Base-by-base conservation (phyloP, 2,329 filamentous ascomycete genomes). In the Diplodia intermedia region DNA sequence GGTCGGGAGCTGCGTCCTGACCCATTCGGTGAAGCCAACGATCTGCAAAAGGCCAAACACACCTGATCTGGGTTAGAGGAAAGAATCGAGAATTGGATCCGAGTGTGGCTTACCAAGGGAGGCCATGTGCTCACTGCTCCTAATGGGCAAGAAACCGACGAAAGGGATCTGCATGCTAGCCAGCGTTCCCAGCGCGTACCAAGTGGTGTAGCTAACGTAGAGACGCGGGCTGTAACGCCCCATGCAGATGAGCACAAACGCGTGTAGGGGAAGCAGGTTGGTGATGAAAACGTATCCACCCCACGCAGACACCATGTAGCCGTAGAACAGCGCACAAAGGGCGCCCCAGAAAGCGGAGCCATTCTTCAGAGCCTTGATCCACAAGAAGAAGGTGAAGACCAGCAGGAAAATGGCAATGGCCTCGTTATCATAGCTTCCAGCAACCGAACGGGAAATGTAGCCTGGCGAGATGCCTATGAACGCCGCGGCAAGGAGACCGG, bases 281-380 rank as follows among this genome's bases (percentile, higher is more conserved):
- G 96, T 99, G 78, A 99, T 99, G 87, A 99, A 99, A 76, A 97
- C 95, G 80, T 99, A 99, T 77, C 95, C 95, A 86, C 95, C 95
- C 95, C 95, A 99, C 20, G 96, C 97, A 60, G 94, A 95, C 71
- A 99, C 95, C 95, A 99, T 99, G 88, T 99, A 99, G 77, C 95
- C 95, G 82, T 99, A 99, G 83, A 96, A 98, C 67, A 99, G 86
- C 53, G 95, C 95, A 74, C 94, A 95, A 71, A 97, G 85, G 47
- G 92, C 94, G 74, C 93, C 94, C 94, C 94, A 99, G 81, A 97
- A 91, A 79, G 97, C 93, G 62, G 95, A 98, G 31, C 95, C 95
- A 69, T 93, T 88, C 85, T 99, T 99, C 73, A 99, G 86, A 23
- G 95, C 93, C 86, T 98, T 98, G 83, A 99, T 97, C 95, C 95